A percentile compares a stretch with the other conserved stretches of the same genome.
Conservation (phyloP, 2,329 filamentous ascomycete genomes). For the Gyromitra esculenta region DNA sequence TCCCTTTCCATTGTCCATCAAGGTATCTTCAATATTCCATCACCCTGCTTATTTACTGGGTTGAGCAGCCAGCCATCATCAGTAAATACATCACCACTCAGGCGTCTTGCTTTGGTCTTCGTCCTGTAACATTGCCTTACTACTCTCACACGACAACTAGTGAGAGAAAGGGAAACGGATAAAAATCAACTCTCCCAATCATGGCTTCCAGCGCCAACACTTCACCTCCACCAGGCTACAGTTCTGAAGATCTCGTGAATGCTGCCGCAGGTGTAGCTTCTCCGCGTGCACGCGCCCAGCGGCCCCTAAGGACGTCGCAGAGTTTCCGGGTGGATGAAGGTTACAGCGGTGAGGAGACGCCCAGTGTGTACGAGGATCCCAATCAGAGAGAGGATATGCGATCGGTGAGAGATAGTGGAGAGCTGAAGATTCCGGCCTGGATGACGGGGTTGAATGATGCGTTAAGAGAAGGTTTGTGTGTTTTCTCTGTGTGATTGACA, state of each 20-base stretch:
- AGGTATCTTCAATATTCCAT: constrained; percentile 8
- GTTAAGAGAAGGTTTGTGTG: constrained; percentile 66
- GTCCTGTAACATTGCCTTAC: not conserved
- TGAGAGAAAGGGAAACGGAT: not conserved
- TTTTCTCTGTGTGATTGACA: constrained; percentile 22
- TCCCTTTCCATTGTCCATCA: not conserved
- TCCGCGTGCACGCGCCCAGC: constrained; percentile 23
- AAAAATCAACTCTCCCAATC: not conserved
- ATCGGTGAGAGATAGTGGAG: constrained; percentile 53
- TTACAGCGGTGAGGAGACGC: constrained; percentile 55
- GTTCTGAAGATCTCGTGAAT: constrained; percentile 34
- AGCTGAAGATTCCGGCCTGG: constrained; percentile 66
- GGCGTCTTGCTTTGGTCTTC: not conserved
- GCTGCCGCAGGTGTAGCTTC: constrained; percentile 43
- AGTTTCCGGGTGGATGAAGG: constrained; percentile 55
- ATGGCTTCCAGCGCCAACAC: constrained; percentile 38
- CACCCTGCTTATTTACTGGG: constrained; percentile 5
- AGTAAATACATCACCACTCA: not conserved
- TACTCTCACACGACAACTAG: not conserved
- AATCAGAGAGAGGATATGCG: constrained; percentile 46
- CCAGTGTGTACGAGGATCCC: constrained; percentile 52
- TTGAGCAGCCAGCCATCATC: not conserved
- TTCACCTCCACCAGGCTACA: constrained; percentile 22
- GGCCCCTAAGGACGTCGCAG: constrained; percentile 47
- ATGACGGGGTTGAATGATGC: constrained; percentile 67